These are phyloP conservation scores for Fusarium coffeatum DNA, from an alignment of 2,329 filamentous ascomycete genomes.

Conservation along the genomic window DNA sequence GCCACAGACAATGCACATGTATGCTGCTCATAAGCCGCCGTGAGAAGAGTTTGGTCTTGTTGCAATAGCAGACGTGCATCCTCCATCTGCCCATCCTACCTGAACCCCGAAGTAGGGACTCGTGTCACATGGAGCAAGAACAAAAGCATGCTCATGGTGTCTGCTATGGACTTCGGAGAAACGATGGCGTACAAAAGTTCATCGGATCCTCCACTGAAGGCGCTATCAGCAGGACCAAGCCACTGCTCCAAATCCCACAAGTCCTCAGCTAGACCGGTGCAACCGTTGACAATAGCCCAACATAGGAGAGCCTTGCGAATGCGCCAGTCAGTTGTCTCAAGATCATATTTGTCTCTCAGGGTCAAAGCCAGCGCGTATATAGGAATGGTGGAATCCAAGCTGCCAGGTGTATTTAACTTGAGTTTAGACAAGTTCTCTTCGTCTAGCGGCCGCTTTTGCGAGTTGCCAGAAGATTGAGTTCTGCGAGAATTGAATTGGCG, in stretches of 20 bases:
- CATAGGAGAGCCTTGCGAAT: not conserved
- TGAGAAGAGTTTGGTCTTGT: not conserved
- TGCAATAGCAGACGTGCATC: not conserved
- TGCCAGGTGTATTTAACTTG: not conserved
- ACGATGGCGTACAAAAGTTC: not conserved
- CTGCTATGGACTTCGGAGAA: not conserved
- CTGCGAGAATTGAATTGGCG: rapidly evolving
- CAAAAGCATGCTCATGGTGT: not conserved
- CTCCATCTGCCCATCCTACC: not conserved
- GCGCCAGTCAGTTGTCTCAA: not conserved
- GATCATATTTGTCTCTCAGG: not conserved
- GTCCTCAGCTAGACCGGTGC: not conserved
- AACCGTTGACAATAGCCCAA: not conserved
- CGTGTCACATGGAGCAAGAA: not conserved
- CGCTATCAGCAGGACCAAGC: not conserved
- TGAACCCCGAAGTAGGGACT: not conserved
- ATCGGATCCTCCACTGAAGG: not conserved
- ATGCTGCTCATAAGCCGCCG: not conserved
- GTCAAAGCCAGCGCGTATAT: not conserved
- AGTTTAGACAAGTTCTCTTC: not conserved
- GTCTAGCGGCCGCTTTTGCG: not conserved
- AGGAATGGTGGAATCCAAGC: no score
- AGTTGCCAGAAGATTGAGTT: rapidly evolving
- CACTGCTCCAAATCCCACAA: not conserved
- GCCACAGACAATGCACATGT: not conserved